Conservation (phyloP, 768 basidiomycete genomes). For the Auricularia heimuer region DNA sequence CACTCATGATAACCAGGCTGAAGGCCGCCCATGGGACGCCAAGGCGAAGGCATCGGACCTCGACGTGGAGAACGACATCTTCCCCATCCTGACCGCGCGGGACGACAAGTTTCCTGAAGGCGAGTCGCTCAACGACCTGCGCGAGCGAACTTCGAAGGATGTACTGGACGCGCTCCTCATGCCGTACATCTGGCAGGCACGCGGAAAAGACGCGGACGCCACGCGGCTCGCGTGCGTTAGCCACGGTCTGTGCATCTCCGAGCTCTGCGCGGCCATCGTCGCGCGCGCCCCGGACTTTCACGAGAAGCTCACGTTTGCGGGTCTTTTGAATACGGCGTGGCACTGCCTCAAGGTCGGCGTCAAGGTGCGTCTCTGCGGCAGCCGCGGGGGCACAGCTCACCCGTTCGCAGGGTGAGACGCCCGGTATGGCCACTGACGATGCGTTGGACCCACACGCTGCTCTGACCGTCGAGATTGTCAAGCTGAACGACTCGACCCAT, state of each 20-base stretch:
- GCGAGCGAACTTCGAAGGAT: constrained; percentile 38
- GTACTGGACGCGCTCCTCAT: constrained; percentile 41
- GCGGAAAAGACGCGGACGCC: constrained; percentile 3
- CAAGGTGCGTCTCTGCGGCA: neutral
- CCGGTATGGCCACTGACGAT: neutral
- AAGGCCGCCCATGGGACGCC: constrained; percentile 44
- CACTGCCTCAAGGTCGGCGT: neutral
- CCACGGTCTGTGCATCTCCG: constrained; percentile 63
- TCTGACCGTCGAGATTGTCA: neutral
- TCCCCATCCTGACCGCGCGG: constrained; percentile 37
- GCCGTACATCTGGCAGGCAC: constrained; percentile 41
- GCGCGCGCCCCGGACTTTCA: neutral
- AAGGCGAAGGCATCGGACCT: constrained; percentile 18
- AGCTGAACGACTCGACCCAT: neutral
- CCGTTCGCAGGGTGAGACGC: neutral
- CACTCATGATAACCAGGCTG: constrained; percentile 29
- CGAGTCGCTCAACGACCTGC: constrained; percentile 61
- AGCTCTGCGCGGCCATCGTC: constrained; percentile 15
- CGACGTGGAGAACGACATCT: constrained; percentile 26
- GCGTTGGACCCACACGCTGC: neutral
- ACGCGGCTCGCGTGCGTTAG: constrained; percentile 50
- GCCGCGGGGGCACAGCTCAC: neutral
- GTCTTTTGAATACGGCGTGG: neutral
- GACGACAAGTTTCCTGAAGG: constrained; percentile 54
- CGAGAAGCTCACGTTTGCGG: neutral